These are phyloP conservation scores for Tilletiopsis washingtonensis DNA, from an alignment of 1,284 basidiomycete genomes.

Conservation along the genomic window DNA sequence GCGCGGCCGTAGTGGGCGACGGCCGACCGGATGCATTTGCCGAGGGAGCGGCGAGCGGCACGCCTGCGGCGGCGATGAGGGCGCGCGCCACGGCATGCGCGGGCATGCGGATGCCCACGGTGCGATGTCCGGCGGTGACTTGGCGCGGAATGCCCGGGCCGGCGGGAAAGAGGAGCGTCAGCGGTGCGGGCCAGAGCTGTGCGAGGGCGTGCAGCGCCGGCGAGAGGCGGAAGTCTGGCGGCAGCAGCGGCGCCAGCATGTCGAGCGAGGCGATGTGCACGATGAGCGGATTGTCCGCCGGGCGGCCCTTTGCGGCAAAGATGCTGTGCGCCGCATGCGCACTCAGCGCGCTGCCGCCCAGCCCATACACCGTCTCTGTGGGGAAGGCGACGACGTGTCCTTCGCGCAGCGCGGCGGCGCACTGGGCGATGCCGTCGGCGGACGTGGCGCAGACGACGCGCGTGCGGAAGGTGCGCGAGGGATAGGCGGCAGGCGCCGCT, in stretches of 20 bases:
- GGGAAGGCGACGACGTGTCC: slow-evolving; percentile 71
- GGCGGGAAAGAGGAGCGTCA: slow-evolving; percentile 80
- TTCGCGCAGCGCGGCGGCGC: neutral
- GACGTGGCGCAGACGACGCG: too few species aligned
- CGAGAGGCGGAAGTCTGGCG: slow-evolving; percentile 13
- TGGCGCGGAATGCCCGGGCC: slow-evolving; percentile 24
- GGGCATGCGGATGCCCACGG: slow-evolving; percentile 89
- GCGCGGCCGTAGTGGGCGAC: slow-evolving; percentile 81
- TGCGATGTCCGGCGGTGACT: slow-evolving; percentile 65
- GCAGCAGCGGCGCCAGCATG: slow-evolving; percentile 63
- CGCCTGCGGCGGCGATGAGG: slow-evolving; percentile 66
- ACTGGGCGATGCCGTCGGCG: too few species aligned
- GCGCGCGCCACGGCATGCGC: slow-evolving; percentile 85
- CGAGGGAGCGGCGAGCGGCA: slow-evolving; percentile 86
- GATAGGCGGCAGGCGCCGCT: too few species aligned
- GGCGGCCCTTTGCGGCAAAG: slow-evolving; percentile 83
- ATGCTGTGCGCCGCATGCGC: slow-evolving; percentile 60
- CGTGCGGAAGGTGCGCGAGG: too few species aligned
- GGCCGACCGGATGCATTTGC: slow-evolving; percentile 92
- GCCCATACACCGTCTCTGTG: slow-evolving; percentile 96
- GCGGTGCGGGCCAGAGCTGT: slow-evolving; percentile 87
- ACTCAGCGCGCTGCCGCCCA: slow-evolving; percentile 73
- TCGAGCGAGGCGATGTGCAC: slow-evolving; percentile 80
- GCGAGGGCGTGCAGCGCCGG: slow-evolving; percentile 50
- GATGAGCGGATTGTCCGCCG: slow-evolving; percentile 93